Conservation (phyloP, 805 yeast species). For the Babjeviella inositovora region DNA sequence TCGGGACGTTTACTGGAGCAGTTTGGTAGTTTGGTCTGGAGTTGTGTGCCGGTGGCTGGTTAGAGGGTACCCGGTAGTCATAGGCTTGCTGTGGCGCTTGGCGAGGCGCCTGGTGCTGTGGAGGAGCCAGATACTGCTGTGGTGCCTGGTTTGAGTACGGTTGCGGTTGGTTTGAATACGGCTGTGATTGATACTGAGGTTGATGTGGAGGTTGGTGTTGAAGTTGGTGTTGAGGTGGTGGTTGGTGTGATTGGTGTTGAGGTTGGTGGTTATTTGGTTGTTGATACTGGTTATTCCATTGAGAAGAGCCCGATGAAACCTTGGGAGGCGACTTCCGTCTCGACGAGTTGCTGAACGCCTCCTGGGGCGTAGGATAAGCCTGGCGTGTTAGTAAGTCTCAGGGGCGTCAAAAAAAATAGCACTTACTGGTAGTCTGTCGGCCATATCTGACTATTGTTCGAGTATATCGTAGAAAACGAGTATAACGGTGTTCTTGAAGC, state of each 20-base stretch:
- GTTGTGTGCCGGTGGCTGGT: constrained; percentile 1
- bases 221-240: no score
- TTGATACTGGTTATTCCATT: constrained; percentile 3
- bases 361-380: constrained; percentile 26
- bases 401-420: no score
- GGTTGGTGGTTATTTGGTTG: constrained; percentile 4
- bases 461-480: no score
- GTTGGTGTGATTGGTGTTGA: constrained; percentile 3
- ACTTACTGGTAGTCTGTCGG: constrained; percentile 25
- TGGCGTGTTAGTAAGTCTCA: no score
- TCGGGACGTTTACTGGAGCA: no score
- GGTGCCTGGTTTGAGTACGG: background rate
- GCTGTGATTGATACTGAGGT: constrained; percentile 3
- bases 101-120: no score
- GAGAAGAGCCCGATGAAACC: no score
- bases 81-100: no score
- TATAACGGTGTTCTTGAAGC: no score
- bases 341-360: constrained; percentile 10
- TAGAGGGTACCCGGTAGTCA: background rate
- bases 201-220: constrained; percentile 1
- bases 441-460: no score
- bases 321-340: constrained; percentile 4
- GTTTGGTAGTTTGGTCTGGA: no score
- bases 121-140: constrained; percentile 1
- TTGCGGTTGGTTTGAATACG: constrained; percentile 3